Base-by-base conservation (phyloP, 352 stramenopile species). In the Pythium apleroticum region DNA sequence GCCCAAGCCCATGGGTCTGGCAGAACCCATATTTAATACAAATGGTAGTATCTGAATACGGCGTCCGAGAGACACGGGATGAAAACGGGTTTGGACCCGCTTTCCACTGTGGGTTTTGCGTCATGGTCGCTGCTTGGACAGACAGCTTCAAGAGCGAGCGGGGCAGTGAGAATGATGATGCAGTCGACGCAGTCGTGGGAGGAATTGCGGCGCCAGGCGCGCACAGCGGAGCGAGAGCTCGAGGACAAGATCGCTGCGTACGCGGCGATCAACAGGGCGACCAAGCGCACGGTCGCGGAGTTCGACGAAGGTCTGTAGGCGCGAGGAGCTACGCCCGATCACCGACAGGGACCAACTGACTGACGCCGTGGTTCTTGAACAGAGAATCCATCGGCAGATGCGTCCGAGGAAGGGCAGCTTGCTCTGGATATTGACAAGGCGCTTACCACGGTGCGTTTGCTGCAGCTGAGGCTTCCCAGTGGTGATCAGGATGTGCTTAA, bases 241-340 rank as follows among this genome's bases (percentile, higher is more conserved):
- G 88, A 93, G 72, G 86, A 93, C 59, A 94, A 96, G 58, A 88
- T 93, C 52, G 76, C 80, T 15, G 66, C 84, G 0, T 94, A 90
- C 41, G 88, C 75, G 19, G 65, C 77, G 2, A 75, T 86, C 22
- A 91, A 81, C 60, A 86, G 75, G 69, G 71, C 63, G 39, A 75
- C 78, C 30, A 59, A 66, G 50, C 84, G 81, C 52, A 62, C 58
- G 28, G 45, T 55, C 10, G 61, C 48, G 6, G 62, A 78, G 25
- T 90, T 82, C 59, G 86, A 95, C 54, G 79, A 90, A 75, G 85
- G 85, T 96, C 52, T 14, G 60, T 65, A 12, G 30, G 27, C 28
- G 28, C 15, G 2, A 41, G 52, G 39, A 59, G 30, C 30, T 48
- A 53, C 27, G 27, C 19, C 3, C 19, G 39, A 53, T 4, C 3